Evolutionary conservation across 371 early-diverging fungal genomes (phyloP).

Genomic region (Actinomucor elegans): DNA sequence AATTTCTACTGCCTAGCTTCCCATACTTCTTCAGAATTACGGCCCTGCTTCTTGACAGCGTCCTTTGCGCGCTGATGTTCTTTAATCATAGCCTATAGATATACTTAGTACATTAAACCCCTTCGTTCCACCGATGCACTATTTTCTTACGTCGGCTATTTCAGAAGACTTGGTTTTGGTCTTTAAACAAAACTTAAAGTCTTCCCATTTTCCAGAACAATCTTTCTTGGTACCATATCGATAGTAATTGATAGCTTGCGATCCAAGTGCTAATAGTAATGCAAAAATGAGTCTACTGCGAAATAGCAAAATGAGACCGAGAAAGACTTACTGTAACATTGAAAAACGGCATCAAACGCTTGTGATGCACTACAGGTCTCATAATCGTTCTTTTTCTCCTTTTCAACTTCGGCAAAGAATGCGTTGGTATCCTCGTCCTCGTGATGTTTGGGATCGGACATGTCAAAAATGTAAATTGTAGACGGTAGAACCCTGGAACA

Average conservation of each 20-base stretch:
- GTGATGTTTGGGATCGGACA: too few relatives aligned
- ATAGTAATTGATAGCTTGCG: conserved; percentile 46
- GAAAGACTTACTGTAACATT: conserved; percentile 38
- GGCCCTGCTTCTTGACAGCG: conserved; percentile 14
- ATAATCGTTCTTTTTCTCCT: conserved; percentile 32
- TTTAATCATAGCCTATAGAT: conserved; percentile 34
- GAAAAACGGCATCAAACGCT: conserved; percentile 41
- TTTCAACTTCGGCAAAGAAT: conserved; percentile 41
- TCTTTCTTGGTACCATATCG: conserved; percentile 49
- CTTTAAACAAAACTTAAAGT: conserved; percentile 41
- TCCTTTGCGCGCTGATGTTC: conserved; percentile 26
- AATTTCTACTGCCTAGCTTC: conserved; percentile 58
- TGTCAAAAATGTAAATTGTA: too few relatives aligned
- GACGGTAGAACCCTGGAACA: too few relatives aligned
- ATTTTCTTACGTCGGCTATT: conserved; percentile 41
- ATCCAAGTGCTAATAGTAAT: conserved; percentile 32
- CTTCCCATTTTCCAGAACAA: conserved; percentile 42
- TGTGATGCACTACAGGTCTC: conserved; percentile 38
- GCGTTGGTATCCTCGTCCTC: conserved; percentile 35
- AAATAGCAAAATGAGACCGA: background rate
- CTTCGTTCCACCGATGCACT: too few relatives aligned
- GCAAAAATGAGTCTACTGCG: background rate
- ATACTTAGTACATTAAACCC: background rate
- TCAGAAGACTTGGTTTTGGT: conserved; percentile 42
- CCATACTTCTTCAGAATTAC: conserved; percentile 48